Base-by-base conservation (phyloP, 768 basidiomycete species). In the Trametes gibbosa region DNA sequence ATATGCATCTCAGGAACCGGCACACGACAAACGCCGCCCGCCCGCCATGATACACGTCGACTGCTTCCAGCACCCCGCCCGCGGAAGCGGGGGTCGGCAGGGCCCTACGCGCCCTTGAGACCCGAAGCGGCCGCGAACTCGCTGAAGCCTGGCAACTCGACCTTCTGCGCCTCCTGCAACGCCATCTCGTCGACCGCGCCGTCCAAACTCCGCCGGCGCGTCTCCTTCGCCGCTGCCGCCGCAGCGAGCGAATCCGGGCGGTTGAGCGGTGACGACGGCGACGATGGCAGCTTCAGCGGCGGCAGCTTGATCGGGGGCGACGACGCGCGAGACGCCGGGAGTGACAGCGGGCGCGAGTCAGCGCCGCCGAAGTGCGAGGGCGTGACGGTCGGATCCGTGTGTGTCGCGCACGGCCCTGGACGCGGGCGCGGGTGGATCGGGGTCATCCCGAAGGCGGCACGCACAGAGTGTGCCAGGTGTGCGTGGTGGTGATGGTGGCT, bases 391-490 rank as follows among this genome's bases (percentile, higher is more conserved):
- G 53, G 68, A 63, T 58, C 67, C 32, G 53, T 57, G 66, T 57
- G 66, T 53, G 67, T 47, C 55, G 68, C 62, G 49, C 51, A 66
- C 17, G 62, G 71, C 29, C 70, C 54, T 58, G 74, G 59, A 73
- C 77, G 72, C n/a, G 68, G 60, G 50, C 68, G 66, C 42, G 69
- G 65, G 59, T 81, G 81, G 39, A 93, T 92, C 0, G 91, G 92
- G 6, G 93, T 94, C 90, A 95, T 95, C 3, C 90, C 92, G 63
- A 97, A 97, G 48, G 93, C 94, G 32, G 87, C 79, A 39, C 90
- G 85, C 23, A 96, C 88, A 0, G 88, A 90, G 68, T 92, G 89
- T 4, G 90, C 91, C 37, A 95, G 81, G 67, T 90, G 85, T 59
- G 83, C 81, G 58, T 85, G 82, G 39, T 75, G 75, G 27, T 70